Base-by-base conservation (phyloP, 768 basidiomycete genomes). In the Fomitopsis serialis region DNA sequence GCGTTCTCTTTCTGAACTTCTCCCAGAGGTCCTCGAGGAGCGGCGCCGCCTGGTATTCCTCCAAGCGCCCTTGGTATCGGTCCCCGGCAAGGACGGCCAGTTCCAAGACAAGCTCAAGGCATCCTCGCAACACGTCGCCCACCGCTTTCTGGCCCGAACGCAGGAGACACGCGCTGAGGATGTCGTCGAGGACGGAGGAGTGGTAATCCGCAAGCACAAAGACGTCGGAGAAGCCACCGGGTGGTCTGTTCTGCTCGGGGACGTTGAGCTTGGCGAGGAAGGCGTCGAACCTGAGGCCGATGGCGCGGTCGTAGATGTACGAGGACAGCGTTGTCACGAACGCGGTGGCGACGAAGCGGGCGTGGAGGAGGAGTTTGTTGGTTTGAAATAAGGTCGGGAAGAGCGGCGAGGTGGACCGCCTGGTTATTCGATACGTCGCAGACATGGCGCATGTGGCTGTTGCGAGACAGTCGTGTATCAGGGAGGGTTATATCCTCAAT, bases 291-390 rank as follows among this genome's bases (percentile, higher is more conserved):
- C 89, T 86, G 25, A 81, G 81, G 12, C 83, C 79, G 53, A 96
- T 91, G 2, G 83, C 92, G n/a, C 80, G 81, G 65, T 92, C 89
- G 51, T 85, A 85, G 21, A 92, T 74, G 58, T 95, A 92, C 32
- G 78, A 71, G 2, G 80, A 79, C 27, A 95, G 72, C n/a, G 72
- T 75, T 17, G 71, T 73, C 36, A 92, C 72, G 69, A 94, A 92
- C 5, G 82, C 73, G 23, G 89, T 82, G 1, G 82, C 81, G 37
- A 82, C 72, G 62, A 92, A 92, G 43, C 90, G 82, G 60, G 92
- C 85, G 58, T 82, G 80, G 8, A 85, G 70, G 3, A 91, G 71
- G 10, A 79, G 68, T 57, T 74, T 77, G 52, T 79, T 77, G 42
- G 80, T 75, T 32, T 75, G 59, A 0, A 74, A 64, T 35, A 85